These are phyloP conservation scores for Haemoproteus tartakovskyi DNA, from an alignment of 169 alveolate species.

Conservation along the genomic window DNA sequence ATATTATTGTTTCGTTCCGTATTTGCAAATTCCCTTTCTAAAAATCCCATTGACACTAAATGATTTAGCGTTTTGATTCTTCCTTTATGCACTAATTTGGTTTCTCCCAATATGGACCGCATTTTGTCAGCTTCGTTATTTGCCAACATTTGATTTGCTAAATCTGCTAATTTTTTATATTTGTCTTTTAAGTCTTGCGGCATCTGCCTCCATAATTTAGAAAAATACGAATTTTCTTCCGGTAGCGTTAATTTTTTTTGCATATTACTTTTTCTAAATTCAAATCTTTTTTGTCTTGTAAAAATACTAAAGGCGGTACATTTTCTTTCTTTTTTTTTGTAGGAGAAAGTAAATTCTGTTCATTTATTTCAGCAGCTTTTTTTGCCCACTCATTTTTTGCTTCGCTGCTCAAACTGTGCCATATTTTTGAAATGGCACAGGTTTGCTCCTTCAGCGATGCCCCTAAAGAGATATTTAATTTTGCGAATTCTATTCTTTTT, in stretches of 20 bases:
- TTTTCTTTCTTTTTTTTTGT: conserved; percentile 60
- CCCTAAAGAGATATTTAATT: conserved; percentile 41
- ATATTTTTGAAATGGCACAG: conserved; percentile 58
- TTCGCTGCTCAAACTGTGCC: conserved; percentile 40
- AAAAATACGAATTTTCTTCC: conserved; percentile 54
- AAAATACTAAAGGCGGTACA: conserved; percentile 60
- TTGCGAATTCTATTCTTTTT: conserved; percentile 41
- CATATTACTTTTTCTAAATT: conserved; percentile 43
- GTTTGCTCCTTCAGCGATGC: conserved; percentile 60
- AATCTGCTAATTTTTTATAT: conserved; percentile 35
- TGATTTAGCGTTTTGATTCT: conserved; percentile 47
- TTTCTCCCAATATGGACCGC: conserved; percentile 16
- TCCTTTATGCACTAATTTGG: conserved; percentile 19
- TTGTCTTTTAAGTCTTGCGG: conserved; percentile 45
- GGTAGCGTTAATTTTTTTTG: conserved; percentile 55
- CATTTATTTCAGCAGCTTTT: conserved; percentile 60
- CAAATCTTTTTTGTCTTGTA: conserved; percentile 57
- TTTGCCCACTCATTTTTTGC: conserved; percentile 58
- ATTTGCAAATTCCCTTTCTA: neutral
- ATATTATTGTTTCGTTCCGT: neutral
- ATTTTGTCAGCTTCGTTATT: conserved; percentile 6
- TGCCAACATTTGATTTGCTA: conserved; percentile 24
- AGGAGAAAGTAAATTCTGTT: conserved; percentile 34
- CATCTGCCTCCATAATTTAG: conserved; percentile 58
- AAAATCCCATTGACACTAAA: conserved; percentile 24